A percentile compares a stretch with the other conserved stretches of the same genome.
phyloP scores from a whole-genome alignment of 140 eudicot species.

The Senecio squalidus region DNA sequence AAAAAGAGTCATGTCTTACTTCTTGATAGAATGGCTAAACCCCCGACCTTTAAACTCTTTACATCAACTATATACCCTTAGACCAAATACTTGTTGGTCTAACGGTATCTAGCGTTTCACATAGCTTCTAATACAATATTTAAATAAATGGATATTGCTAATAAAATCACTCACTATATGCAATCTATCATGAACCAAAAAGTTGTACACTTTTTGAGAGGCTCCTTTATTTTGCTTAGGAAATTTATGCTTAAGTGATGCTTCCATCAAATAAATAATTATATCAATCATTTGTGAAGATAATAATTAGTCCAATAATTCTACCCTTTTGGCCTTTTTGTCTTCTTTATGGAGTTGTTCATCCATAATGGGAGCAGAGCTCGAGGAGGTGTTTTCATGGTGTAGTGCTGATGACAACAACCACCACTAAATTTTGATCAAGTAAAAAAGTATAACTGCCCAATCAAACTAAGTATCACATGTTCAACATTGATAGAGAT shows the following conservation, averaged over 20 bases:
- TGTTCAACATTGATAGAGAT: not conserved
- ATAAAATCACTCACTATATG: not conserved
- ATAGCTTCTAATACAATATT: too few relatives aligned
- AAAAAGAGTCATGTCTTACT: too few relatives aligned
- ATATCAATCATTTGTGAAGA: conserved; percentile 11
- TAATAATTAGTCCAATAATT: conserved; percentile 13
- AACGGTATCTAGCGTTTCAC: too few relatives aligned
- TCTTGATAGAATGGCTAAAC: too few relatives aligned
- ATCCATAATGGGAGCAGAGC: conserved; percentile 22
- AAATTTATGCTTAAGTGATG: not conserved
- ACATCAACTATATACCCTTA: too few relatives aligned
- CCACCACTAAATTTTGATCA: conserved; percentile 8
- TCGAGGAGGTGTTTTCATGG: conserved; percentile 17
- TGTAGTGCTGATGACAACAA: conserved; percentile 2
- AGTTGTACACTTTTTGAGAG: not conserved
- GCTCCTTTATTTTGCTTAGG: not conserved
- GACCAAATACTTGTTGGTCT: too few relatives aligned
- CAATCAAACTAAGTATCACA: conserved; percentile 4
- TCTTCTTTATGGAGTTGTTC: conserved; percentile 14
- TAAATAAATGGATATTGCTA: too few relatives aligned
- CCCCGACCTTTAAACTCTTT: too few relatives aligned
- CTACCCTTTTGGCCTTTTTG: conserved; percentile 4
- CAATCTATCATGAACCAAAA: not conserved
- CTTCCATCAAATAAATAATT: conserved; percentile 1
- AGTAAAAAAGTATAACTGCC: conserved; percentile 4